Conservation (phyloP, 305 asterid genomes). For the Fraxinus xanthoxyloides region DNA sequence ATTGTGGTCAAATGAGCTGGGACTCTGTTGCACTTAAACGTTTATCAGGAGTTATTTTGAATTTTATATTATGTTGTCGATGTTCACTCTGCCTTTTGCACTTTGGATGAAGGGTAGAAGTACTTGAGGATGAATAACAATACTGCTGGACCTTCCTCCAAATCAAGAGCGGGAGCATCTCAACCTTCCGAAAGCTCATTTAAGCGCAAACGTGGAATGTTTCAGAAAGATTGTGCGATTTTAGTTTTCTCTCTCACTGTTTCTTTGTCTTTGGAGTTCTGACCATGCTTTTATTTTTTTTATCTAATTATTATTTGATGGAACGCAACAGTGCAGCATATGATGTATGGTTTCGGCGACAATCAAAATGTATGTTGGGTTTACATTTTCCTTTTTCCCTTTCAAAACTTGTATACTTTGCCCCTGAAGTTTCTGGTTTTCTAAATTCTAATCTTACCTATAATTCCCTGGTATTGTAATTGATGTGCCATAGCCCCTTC, state of each 20-base stretch:
- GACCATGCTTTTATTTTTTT: not conserved
- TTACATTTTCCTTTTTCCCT: constrained; percentile 11
- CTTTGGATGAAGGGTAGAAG: constrained; percentile 14
- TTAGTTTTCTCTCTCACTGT: not conserved
- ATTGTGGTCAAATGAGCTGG: not conserved
- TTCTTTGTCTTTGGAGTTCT: constrained; percentile 4
- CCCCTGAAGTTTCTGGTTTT: not conserved
- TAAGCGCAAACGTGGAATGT: constrained; percentile 92
- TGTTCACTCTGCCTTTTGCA: not conserved
- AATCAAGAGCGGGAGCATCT: constrained; percentile 58
- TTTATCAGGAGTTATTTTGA: not conserved
- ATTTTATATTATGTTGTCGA: not conserved
- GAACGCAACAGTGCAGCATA: constrained; percentile 73
- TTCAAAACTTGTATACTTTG: constrained; percentile 7
- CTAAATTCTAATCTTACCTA: not conserved
- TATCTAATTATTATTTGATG: constrained; percentile 18
- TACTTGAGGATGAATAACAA: constrained; percentile 58
- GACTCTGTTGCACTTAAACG: not conserved
- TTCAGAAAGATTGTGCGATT: constrained; percentile 85
- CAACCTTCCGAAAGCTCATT: constrained; percentile 69
- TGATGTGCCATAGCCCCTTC: constrained; percentile 65
- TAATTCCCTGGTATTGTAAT: constrained; percentile 12
- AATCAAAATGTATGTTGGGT: constrained; percentile 59
- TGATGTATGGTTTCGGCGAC: constrained; percentile 97
- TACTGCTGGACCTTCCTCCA: constrained; percentile 58